These are phyloP conservation scores for Fragaria iinumae DNA, from an alignment of 306 rosid genomes.

Conservation along the genomic window DNA sequence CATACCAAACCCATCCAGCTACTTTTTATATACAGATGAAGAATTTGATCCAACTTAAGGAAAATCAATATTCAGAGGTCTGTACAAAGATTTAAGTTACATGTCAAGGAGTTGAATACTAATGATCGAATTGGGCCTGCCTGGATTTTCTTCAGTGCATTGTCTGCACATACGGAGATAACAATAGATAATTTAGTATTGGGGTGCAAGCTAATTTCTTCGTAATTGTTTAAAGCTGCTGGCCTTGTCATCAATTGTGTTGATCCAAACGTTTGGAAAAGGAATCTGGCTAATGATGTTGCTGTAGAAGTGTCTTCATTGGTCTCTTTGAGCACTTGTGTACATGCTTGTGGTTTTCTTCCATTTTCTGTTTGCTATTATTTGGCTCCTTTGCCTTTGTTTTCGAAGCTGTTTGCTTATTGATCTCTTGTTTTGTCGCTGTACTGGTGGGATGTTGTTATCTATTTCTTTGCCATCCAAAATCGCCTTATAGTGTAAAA, in stretches of 20 bases:
- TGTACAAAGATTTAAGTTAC: slow-evolving; percentile 7
- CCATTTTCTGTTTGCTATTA: not conserved
- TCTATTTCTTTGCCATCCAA: too few relatives aligned
- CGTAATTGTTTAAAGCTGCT: not conserved
- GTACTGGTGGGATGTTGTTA: not conserved
- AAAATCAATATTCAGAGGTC: slow-evolving; percentile 12
- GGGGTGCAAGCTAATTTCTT: not conserved
- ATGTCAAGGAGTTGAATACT: slow-evolving; percentile 2
- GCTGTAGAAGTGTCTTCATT: not conserved
- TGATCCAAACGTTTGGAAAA: not conserved
- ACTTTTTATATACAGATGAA: not conserved
- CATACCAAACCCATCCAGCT: not conserved
- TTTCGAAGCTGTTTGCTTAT: not conserved
- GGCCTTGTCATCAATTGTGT: not conserved
- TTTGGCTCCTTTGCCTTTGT: not conserved
- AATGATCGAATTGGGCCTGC: not conserved
- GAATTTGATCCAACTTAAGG: not conserved
- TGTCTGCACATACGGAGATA: not conserved
- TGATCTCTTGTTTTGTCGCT: not conserved
- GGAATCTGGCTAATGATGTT: not conserved
- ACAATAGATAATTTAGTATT: too few relatives aligned
- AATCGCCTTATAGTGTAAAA: too few relatives aligned
- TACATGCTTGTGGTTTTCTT: not conserved
- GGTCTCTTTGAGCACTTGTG: not conserved
- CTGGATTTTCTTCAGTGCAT: not conserved